phyloP scores from a whole-genome alignment of 1,284 basidiomycete genomes.

The Cryptococcus deneoformans region DNA sequence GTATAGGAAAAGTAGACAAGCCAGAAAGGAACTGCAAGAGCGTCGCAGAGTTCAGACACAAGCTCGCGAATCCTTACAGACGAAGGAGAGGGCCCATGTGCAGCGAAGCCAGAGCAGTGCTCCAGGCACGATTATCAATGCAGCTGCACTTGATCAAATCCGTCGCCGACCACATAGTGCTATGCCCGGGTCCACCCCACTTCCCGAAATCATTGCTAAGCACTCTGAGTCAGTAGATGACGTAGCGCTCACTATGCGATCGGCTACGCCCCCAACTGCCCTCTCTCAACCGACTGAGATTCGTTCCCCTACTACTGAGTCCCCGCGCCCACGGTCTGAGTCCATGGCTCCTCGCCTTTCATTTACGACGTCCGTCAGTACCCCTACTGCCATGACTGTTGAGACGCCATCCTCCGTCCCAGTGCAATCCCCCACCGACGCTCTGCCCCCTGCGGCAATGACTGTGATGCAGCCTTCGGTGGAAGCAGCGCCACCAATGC shows the following conservation, averaged over 20 bases:
- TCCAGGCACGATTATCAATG: constrained; percentile 27
- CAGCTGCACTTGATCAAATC: constrained; percentile 26
- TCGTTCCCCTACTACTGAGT: background rate
- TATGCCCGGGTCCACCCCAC: constrained; percentile 46
- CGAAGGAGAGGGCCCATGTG: background rate
- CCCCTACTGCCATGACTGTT: constrained; percentile 17
- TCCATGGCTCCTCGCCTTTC: constrained; percentile 9
- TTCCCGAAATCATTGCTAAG: constrained; percentile 29
- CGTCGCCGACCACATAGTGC: constrained; percentile 45
- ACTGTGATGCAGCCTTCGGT: constrained; percentile 4
- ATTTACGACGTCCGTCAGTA: constrained; percentile 8
- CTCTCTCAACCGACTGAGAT: background rate
- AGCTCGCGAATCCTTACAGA: constrained; percentile 27
- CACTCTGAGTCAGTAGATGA: background rate
- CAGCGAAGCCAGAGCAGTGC: constrained; percentile 39
- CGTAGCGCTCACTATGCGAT: background rate
- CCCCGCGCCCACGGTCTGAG: constrained; percentile 6
- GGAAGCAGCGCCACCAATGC: constrained; percentile 28
- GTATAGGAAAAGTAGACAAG: constrained; percentile 72
- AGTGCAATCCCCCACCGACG: background rate
- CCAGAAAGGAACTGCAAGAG: constrained; percentile 58
- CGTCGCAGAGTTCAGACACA: constrained; percentile 40
- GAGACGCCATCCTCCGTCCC: background rate
- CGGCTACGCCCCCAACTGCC: background rate
- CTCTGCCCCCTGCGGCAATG: background rate